These are phyloP conservation scores for Arthrobotrys megalospora DNA, from an alignment of 2,329 filamentous ascomycete species.

Conservation along the genomic window DNA sequence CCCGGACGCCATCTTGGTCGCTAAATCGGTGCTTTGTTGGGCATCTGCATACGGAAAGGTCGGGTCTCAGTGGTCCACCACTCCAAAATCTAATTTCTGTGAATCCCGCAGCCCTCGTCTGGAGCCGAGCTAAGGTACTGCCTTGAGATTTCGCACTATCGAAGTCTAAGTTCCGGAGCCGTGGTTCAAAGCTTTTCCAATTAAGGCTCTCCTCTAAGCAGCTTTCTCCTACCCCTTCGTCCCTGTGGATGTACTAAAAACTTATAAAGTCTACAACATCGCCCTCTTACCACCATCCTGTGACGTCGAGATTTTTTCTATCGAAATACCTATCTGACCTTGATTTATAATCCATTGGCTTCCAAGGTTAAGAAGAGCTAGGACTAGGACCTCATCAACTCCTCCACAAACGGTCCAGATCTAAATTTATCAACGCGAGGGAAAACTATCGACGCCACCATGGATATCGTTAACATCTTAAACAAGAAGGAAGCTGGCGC, in stretches of 20 bases:
- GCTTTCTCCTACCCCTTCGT: conserved; percentile 32
- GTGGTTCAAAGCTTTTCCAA: conserved; percentile 60
- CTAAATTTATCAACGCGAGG: not conserved
- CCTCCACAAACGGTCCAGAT: not conserved
- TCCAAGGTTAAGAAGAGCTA: conserved; percentile 3
- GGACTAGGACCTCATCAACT: not conserved
- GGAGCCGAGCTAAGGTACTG: conserved; percentile 51
- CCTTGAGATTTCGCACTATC: conserved; percentile 47
- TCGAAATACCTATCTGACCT: not conserved
- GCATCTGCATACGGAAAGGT: conserved; percentile 58
- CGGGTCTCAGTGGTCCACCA: conserved; percentile 59
- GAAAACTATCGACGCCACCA: conserved; percentile 65
- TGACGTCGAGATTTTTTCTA: conserved; percentile 33
- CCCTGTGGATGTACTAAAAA: conserved; percentile 39
- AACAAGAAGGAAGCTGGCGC: conserved; percentile 70
- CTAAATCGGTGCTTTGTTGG: conserved; percentile 58
- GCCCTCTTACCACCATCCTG: conserved; percentile 35
- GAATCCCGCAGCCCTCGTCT: conserved; percentile 51
- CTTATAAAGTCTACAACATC: conserved; percentile 58
- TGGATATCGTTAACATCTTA: conserved; percentile 72
- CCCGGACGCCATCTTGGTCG: conserved; percentile 54
- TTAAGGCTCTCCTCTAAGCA: conserved; percentile 39
- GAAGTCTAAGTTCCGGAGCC: conserved; percentile 50
- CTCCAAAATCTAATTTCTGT: conserved; percentile 56
- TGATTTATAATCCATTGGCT: conserved; percentile 4